A percentile compares a stretch with the other conserved stretches of the same genome.
These are phyloP conservation scores for Cynanchum wilfordii DNA, from an alignment of 257 asterid genomes.

Conservation along the genomic window DNA sequence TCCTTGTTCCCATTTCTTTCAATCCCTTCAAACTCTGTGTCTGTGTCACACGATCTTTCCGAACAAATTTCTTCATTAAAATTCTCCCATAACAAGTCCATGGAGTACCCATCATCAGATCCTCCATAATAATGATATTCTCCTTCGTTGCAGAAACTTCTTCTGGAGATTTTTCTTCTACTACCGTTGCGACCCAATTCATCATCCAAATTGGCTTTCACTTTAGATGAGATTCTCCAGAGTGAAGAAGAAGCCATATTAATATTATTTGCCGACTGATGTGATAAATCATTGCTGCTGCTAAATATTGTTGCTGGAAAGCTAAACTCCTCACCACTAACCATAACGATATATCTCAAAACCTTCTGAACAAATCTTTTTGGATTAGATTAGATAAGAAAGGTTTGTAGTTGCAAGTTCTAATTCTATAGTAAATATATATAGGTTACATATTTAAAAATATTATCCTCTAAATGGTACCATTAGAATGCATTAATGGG, in stretches of 20 bases:
- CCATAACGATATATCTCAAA: too few species aligned
- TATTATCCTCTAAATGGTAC: neutral
- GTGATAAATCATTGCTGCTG: neutral
- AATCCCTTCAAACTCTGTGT: neutral
- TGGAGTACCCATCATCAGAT: slow-evolving; percentile 32
- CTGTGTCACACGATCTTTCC: neutral
- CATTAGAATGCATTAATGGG: neutral
- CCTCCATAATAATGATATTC: neutral
- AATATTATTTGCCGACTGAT: slow-evolving; percentile 16
- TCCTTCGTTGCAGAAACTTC: slow-evolving; percentile 23
- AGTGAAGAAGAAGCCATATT: slow-evolving; percentile 23
- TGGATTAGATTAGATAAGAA: too few species aligned
- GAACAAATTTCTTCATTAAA: slow-evolving; percentile 27
- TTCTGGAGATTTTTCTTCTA: slow-evolving; percentile 15
- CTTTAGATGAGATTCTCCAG: slow-evolving; percentile 34
- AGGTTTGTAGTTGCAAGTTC: too few species aligned
- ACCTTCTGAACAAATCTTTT: too few species aligned
- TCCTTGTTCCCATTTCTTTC: neutral
- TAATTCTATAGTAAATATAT: too few species aligned
- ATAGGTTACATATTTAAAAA: too few species aligned
- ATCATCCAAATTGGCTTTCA: neutral
- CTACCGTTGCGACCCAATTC: slow-evolving; percentile 13
- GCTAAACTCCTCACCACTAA: neutral
- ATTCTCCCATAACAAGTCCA: slow-evolving; percentile 61
- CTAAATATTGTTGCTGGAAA: neutral